These are phyloP conservation scores for Entomortierella parvispora DNA, from an alignment of 192 early-diverging fungal genomes.

Conservation along the genomic window DNA sequence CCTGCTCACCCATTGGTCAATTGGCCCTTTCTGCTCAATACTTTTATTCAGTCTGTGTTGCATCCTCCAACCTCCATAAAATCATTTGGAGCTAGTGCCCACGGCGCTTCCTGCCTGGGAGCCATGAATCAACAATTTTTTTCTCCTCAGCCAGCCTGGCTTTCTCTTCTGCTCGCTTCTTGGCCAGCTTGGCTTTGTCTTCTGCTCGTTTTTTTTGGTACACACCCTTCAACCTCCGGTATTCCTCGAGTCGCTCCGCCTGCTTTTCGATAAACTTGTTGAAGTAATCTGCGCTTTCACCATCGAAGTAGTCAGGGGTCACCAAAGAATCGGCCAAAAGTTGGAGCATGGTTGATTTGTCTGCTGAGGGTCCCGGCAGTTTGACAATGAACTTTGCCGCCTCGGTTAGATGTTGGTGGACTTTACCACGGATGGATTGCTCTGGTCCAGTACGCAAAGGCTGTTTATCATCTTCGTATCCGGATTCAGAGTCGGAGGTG, in stretches of 20 bases:
- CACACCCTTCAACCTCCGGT: not conserved
- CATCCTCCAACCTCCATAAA: conserved; percentile 3
- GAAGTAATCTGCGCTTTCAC: not conserved
- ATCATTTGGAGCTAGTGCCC: not conserved
- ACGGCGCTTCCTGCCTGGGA: not conserved
- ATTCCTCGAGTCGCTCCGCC: not conserved
- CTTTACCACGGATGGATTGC: not conserved
- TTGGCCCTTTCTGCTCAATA: not conserved
- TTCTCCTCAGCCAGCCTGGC: too few relatives aligned
- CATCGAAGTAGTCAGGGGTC: conserved; percentile 3
- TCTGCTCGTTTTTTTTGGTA: too few relatives aligned
- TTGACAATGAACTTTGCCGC: not conserved
- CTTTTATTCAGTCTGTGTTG: too few relatives aligned
- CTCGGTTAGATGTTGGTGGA: not conserved
- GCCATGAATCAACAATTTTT: not conserved
- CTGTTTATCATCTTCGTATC: not conserved
- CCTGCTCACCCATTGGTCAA: not conserved
- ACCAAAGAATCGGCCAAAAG: conserved; percentile 1
- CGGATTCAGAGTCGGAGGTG: not conserved
- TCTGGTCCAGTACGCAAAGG: not conserved
- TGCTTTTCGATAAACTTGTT: not conserved
- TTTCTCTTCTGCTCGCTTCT: too few relatives aligned
- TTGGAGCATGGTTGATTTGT: not conserved
- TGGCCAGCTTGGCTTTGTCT: too few relatives aligned
- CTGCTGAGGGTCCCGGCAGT: not conserved